phyloP scores from a whole-genome alignment of 192 early-diverging fungal species.

The Spinellus fusiger region DNA sequence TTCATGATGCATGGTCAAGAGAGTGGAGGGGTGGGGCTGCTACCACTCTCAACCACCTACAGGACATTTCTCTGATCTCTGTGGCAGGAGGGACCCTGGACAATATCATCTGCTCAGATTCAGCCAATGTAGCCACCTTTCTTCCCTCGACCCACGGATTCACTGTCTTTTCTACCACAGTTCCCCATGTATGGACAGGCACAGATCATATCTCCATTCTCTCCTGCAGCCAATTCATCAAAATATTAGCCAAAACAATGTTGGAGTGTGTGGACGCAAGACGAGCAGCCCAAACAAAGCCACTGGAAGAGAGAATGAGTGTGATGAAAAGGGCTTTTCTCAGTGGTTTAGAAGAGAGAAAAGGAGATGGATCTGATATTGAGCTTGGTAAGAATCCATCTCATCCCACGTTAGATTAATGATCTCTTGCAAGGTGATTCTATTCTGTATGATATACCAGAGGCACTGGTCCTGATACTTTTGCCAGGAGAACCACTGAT shows the following conservation, averaged over 20 bases:
- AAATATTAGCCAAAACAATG: conserved; percentile 53
- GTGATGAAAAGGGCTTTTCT: conserved; percentile 52
- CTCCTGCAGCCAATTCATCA: conserved; percentile 87
- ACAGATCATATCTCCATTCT: conserved; percentile 81
- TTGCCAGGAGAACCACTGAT: conserved; percentile 26
- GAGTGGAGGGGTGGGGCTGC: conserved; percentile 24
- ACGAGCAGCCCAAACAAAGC: conserved; percentile 47
- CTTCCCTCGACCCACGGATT: conserved; percentile 67
- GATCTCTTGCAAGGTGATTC: conserved; percentile 6
- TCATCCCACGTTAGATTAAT: not conserved
- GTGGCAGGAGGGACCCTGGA: conserved; percentile 88
- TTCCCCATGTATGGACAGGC: conserved; percentile 83
- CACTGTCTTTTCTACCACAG: conserved; percentile 69
- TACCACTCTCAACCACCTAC: conserved; percentile 18
- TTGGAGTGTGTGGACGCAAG: conserved; percentile 61
- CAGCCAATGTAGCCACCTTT: conserved; percentile 62
- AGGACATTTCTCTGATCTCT: conserved; percentile 70
- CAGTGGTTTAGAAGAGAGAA: conserved; percentile 42
- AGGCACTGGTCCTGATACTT: conserved; percentile 23
- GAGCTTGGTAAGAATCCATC: conserved; percentile 6
- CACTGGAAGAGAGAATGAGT: conserved; percentile 55
- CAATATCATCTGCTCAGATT: conserved; percentile 78
- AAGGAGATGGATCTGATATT: conserved; percentile 18
- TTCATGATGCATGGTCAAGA: conserved; percentile 68
- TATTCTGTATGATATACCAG: conserved; percentile 15